Evolutionary conservation across 192 early-diverging fungal species (phyloP).

Genomic region (Backusella psychrophila): DNA sequence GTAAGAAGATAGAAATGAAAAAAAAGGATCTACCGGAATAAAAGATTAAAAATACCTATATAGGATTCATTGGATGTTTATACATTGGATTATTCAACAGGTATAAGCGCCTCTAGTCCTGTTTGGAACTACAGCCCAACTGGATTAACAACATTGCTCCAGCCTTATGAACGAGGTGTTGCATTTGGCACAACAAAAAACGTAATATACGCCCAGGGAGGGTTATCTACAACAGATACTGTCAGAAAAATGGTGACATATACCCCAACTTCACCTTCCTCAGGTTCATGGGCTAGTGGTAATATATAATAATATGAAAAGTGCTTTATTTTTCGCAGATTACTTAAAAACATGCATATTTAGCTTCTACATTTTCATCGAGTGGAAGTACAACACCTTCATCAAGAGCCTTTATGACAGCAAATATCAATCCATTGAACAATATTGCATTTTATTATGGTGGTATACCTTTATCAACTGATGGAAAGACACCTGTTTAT

Average conservation of each 20-base stretch:
- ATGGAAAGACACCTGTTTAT: not conserved
- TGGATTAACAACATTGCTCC: not conserved
- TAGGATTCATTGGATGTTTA: not conserved
- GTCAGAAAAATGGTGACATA: not conserved
- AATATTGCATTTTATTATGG: constrained; percentile 12
- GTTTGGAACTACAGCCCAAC: not conserved
- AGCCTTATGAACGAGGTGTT: constrained; percentile 1
- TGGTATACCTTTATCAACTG: not conserved
- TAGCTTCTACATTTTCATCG: not conserved
- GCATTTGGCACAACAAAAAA: not conserved
- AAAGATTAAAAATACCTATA: not conserved
- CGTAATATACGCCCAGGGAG: not conserved
- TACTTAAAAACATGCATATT: not conserved
- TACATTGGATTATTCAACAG: not conserved
- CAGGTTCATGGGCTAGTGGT: not conserved
- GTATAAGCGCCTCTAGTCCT: not conserved
- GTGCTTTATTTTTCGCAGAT: not conserved
- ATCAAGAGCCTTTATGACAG: not conserved
- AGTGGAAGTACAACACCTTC: not conserved
- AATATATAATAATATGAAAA: not conserved
- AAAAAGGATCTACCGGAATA: not conserved
- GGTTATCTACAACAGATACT: not conserved
- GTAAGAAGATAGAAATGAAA: constrained; percentile 1
- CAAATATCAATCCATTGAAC: not conserved
- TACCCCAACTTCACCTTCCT: not conserved